Percentiles rank a stretch among this genome's conserved stretches.
Conservation (phyloP, 345 rosid species). For the Eucalyptus polyanthemos region DNA sequence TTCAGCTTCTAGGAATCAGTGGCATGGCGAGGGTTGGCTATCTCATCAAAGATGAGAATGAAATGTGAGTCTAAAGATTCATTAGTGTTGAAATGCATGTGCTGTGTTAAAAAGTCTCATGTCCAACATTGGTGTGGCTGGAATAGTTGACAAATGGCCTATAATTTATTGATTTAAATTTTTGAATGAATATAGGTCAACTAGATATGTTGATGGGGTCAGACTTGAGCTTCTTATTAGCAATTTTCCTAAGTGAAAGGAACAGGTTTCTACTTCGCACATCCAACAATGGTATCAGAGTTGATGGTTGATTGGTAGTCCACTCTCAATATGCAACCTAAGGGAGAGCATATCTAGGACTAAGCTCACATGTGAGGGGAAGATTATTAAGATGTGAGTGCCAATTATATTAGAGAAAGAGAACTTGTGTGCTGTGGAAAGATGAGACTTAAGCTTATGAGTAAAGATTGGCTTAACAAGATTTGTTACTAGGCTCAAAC, state of each 20-base stretch:
- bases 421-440: too few relatives aligned
- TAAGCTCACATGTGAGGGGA: background rate
- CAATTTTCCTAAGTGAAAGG: background rate
- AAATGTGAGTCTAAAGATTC: background rate
- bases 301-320: background rate
- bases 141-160: accelerated
- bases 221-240: background rate
- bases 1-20: background rate
- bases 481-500: accelerated
- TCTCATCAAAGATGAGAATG: background rate
- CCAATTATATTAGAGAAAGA: background rate
- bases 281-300: background rate
- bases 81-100: background rate
- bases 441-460: background rate
- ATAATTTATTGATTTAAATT: background rate
- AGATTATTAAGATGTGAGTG: background rate
- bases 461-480: background rate
- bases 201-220: accelerated
- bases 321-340: too few relatives aligned
- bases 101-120: background rate
- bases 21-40: background rate
- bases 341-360: background rate
- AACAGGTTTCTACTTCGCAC: accelerated
- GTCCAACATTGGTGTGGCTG: background rate
- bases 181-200: background rate